Conservation (phyloP, 768 basidiomycete species). For the Auricularia cornea region DNA sequence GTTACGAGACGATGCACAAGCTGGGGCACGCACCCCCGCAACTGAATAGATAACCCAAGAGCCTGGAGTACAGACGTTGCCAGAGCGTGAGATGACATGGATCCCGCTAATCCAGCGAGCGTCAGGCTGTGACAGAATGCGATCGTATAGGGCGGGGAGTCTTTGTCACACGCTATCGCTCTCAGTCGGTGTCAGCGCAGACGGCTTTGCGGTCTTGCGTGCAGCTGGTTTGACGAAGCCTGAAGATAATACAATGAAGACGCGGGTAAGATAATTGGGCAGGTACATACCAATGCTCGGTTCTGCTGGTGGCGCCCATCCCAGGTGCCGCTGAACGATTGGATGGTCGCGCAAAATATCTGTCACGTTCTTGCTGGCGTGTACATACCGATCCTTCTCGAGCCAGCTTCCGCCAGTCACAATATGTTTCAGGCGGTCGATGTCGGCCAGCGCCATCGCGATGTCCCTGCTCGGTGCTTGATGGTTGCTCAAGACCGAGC, state of each 20-base stretch:
- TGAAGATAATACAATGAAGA: too few species aligned
- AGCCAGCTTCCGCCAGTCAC: constrained; percentile 23
- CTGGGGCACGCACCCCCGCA: too few species aligned
- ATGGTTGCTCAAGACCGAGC: constrained; percentile 9
- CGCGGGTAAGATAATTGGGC: too few species aligned
- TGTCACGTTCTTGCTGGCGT: constrained; percentile 11
- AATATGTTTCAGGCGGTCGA: constrained; percentile 21
- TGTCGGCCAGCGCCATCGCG: constrained; percentile 9
- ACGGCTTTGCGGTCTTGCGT: background rate
- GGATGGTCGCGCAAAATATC: constrained; percentile 9
- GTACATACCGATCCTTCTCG: constrained; percentile 3
- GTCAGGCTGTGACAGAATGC: background rate
- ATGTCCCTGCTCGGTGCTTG: constrained; percentile 11
- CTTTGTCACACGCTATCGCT: background rate
- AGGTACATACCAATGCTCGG: background rate
- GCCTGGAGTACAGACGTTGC: background rate
- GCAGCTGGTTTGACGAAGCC: background rate
- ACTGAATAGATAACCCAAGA: background rate
- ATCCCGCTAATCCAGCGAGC: background rate
- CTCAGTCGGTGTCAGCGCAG: background rate
- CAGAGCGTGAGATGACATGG: background rate
- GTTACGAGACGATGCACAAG: too few species aligned
- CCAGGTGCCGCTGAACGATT: constrained; percentile 14
- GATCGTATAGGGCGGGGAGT: background rate
- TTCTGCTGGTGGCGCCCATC: constrained; percentile 9